These are phyloP conservation scores for Pythium sukuiense DNA, from an alignment of 352 stramenopile species.

Conservation along the genomic window DNA sequence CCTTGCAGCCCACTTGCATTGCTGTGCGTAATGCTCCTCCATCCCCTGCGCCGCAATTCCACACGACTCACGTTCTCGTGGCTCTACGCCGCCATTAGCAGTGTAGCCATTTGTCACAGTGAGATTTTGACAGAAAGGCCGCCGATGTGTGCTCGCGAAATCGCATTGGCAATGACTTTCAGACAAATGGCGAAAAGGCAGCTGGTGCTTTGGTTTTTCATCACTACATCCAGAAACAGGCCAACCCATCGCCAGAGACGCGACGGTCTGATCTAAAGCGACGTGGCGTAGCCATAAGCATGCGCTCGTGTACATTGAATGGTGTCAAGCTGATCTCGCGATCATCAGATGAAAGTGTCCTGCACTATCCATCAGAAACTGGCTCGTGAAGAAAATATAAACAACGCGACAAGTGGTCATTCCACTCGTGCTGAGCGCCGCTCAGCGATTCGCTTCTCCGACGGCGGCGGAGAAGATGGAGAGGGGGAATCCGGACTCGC, in stretches of 20 bases:
- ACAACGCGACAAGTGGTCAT: neutral
- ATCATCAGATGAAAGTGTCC: constrained; percentile 5
- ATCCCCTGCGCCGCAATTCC: neutral
- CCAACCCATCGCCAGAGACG: neutral
- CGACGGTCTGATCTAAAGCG: constrained; percentile 1
- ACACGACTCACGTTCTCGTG: neutral
- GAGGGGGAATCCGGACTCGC: neutral
- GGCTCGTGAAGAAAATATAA: constrained; percentile 4
- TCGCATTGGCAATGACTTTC: neutral
- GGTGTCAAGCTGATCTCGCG: neutral
- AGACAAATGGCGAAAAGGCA: neutral
- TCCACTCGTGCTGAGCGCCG: neutral
- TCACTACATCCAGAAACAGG: neutral
- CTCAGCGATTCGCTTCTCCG: neutral
- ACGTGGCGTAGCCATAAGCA: neutral
- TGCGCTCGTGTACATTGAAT: constrained; percentile 1
- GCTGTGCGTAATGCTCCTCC: neutral
- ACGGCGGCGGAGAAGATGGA: neutral
- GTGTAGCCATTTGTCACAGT: constrained; percentile 4
- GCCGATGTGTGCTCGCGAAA: constrained; percentile 1
- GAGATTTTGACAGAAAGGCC: neutral
- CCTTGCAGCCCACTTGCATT: neutral
- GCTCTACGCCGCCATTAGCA: neutral
- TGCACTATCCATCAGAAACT: constrained; percentile 2
- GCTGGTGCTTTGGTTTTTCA: neutral